Evolutionary conservation across 2,329 filamentous ascomycete genomes (phyloP).

Genomic region (Gaeumannomyces tritici): DNA sequence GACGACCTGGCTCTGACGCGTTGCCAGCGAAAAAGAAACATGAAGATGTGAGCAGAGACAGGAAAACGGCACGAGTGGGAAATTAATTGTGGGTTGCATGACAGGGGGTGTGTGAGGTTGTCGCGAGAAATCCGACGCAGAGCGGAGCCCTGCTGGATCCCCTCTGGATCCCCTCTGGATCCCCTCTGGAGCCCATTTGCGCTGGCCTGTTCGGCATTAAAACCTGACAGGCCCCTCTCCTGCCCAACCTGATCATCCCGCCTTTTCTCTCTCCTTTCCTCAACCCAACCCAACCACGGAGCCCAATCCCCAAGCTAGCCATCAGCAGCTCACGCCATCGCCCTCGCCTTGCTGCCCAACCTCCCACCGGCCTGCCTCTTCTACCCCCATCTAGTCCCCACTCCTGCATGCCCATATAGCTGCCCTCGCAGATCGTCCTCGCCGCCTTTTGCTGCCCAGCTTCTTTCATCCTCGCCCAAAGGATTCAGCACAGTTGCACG

Average conservation of each 20-base stretch:
- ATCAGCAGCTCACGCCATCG: background rate
- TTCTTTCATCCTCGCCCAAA: background rate
- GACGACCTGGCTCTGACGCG: slow-evolving; percentile 22
- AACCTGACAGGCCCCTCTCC: slow-evolving; percentile 13
- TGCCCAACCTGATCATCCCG: slow-evolving; percentile 6
- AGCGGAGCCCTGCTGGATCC: background rate
- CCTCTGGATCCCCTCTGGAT: background rate
- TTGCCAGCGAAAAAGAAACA: background rate
- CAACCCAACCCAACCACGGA: slow-evolving; percentile 1
- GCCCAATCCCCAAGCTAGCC: background rate
- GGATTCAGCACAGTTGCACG: background rate
- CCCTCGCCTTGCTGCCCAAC: background rate
- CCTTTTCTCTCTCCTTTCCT: slow-evolving; percentile 3
- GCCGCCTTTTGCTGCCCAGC: background rate
- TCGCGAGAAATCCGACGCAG: background rate
- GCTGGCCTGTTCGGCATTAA: slow-evolving; percentile 6
- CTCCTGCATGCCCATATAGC: background rate
- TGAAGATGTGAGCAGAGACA: slow-evolving; percentile 2
- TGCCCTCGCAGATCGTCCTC: background rate
- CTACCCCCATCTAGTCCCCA: background rate
- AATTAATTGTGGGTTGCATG: background rate
- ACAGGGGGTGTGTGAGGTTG: background rate
- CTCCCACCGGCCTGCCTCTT: background rate
- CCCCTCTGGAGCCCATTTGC: slow-evolving; percentile 6
- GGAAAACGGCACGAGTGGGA: slow-evolving; percentile 3